A percentile compares a stretch with the other conserved stretches of the same genome.
Conservation (phyloP, 768 basidiomycete genomes). For the Boletales sp. region DNA sequence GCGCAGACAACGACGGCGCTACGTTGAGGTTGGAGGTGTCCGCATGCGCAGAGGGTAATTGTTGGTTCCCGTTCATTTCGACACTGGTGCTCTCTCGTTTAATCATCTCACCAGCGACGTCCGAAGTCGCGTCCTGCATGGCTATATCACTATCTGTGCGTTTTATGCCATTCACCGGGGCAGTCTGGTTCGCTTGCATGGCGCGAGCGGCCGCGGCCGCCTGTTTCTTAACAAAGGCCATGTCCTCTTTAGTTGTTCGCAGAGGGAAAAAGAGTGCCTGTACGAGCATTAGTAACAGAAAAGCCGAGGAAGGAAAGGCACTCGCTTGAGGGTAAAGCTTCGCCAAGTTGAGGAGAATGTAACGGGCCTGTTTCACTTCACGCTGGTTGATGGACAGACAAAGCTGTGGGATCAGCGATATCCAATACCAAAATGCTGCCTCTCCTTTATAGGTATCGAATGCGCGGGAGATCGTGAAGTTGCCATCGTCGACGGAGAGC, state of each 20-base stretch:
- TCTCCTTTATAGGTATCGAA: slow-evolving; percentile 97
- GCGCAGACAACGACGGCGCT: slow-evolving; percentile 9
- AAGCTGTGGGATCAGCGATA: slow-evolving; percentile 93
- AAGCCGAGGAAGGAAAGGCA: slow-evolving; percentile 2
- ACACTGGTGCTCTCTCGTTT: slow-evolving; percentile 18
- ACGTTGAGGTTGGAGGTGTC: slow-evolving; percentile 15
- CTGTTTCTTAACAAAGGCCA: slow-evolving; percentile 45
- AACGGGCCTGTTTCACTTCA: slow-evolving; percentile 90
- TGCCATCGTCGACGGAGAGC: slow-evolving; percentile 83
- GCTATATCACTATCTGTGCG: slow-evolving; percentile 29
- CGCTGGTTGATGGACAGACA: slow-evolving; percentile 85
- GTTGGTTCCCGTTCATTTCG: slow-evolving; percentile 28
- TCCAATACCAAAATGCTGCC: slow-evolving; percentile 98
- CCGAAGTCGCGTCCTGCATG: slow-evolving; percentile 27
- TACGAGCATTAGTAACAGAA: slow-evolving; percentile 6
- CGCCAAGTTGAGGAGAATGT: slow-evolving; percentile 84
- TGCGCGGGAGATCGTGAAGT: slow-evolving; percentile 66
- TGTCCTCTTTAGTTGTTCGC: slow-evolving; percentile 79
- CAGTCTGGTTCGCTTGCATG: slow-evolving; percentile 33
- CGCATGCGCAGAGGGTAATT: slow-evolving; percentile 9
- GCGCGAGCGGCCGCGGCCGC: slow-evolving; percentile 34
- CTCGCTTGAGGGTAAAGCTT: slow-evolving; percentile 89
- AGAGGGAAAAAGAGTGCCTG: slow-evolving; percentile 95
- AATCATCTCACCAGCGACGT: slow-evolving; percentile 24
- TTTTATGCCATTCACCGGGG: slow-evolving; percentile 22